These are phyloP conservation scores for Umbilicaria muhlenbergii DNA, from an alignment of 495 filamentous ascomycete species.

Conservation along the genomic window DNA sequence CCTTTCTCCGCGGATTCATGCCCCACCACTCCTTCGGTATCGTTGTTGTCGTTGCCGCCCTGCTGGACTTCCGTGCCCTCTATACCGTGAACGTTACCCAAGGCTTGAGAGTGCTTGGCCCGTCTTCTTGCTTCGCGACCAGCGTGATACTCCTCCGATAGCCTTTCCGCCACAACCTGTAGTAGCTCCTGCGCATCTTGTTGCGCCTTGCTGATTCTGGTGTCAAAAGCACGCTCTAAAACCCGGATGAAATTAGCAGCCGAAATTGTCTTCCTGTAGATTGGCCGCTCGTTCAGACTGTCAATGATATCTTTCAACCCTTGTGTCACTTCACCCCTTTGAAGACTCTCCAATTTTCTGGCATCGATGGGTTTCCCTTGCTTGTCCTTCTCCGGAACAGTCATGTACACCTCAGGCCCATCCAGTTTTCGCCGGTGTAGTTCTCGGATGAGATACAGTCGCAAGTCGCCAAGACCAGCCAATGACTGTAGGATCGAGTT, in stretches of 20 bases:
- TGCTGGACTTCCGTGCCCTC: slow-evolving; percentile 7
- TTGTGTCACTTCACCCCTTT: slow-evolving; percentile 66
- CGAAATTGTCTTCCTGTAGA: slow-evolving; percentile 88
- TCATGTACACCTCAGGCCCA: slow-evolving; percentile 52
- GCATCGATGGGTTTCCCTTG: slow-evolving; percentile 33
- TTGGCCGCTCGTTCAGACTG: slow-evolving; percentile 81
- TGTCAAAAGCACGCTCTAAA: slow-evolving; percentile 73
- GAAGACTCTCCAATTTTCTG: slow-evolving; percentile 57
- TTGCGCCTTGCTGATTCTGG: slow-evolving; percentile 81
- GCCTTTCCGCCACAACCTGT: slow-evolving; percentile 79
- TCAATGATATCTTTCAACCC: slow-evolving; percentile 88
- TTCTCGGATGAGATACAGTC: slow-evolving; percentile 80
- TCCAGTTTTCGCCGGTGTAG: slow-evolving; percentile 67
- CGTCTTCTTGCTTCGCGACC: slow-evolving; percentile 51
- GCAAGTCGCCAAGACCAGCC: slow-evolving; percentile 84
- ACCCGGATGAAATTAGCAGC: slow-evolving; percentile 62
- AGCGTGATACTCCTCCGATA: slow-evolving; percentile 88
- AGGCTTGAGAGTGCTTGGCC: slow-evolving; percentile 3
- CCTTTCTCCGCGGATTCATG: neutral
- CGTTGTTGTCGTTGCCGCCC: slow-evolving; percentile 5
- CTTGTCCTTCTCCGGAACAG: slow-evolving; percentile 32
- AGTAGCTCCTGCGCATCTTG: slow-evolving; percentile 99
- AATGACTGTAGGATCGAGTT: slow-evolving; percentile 92
- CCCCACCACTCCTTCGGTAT: neutral
- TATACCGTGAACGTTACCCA: neutral